A percentile compares a stretch with the other conserved stretches of the same genome.
phyloP scores from a whole-genome alignment of 805 yeast species.

The Sungouiozyma ichnusensis region DNA sequence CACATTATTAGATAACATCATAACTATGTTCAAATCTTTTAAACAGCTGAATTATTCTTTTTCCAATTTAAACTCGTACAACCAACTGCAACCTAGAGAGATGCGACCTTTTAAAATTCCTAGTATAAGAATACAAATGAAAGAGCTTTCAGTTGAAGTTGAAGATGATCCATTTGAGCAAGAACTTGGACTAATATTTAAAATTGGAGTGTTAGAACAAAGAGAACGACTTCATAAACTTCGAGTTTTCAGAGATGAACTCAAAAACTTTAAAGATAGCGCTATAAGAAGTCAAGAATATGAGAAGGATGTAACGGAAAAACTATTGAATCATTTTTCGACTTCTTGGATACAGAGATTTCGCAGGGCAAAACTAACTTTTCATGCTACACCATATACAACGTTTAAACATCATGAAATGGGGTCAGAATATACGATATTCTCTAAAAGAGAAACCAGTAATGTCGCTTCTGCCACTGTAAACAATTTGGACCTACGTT shows the following conservation, averaged over 20 bases:
- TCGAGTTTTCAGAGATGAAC: conserved; percentile 18
- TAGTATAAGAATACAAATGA: conserved; percentile 32
- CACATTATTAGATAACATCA: conserved; percentile 40
- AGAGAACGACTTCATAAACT: conserved; percentile 36
- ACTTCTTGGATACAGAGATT: conserved; percentile 32
- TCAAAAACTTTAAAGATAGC: neutral
- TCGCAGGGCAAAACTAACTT: conserved; percentile 22
- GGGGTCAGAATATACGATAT: conserved; percentile 12
- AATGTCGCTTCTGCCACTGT: conserved; percentile 21
- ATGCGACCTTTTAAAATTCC: conserved; percentile 31
- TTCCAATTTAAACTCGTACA: conserved; percentile 23
- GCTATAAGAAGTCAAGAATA: neutral
- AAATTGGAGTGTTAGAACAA: conserved; percentile 51
- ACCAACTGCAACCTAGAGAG: conserved; percentile 17
- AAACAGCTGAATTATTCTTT: conserved; percentile 38
- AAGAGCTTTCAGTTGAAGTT: conserved; percentile 36
- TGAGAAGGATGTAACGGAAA: conserved; percentile 8
- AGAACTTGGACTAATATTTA: conserved; percentile 46
- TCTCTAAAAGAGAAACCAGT: conserved; percentile 17
- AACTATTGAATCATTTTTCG: conserved; percentile 29
- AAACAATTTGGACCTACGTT: conserved; percentile 14
- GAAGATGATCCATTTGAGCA: conserved; percentile 61
- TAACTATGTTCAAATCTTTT: conserved; percentile 38
- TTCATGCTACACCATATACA: conserved; percentile 23
- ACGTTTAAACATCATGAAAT: conserved; percentile 11